Evolutionary conservation across 139 green algal species (phyloP).

Genomic region (Volvox reticuliferus): DNA sequence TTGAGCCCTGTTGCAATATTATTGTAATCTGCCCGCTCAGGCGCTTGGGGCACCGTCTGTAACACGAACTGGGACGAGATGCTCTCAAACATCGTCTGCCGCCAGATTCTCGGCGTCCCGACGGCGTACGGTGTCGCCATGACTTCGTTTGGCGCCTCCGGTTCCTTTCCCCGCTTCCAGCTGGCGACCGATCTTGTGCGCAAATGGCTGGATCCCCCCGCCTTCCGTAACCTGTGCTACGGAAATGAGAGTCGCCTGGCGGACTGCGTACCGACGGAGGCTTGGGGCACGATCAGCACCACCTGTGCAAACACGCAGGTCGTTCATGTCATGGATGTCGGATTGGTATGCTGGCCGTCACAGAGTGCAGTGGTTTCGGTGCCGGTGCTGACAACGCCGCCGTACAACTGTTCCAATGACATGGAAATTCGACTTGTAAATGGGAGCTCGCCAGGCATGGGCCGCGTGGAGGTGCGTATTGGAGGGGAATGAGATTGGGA

Average conservation of each 20-base stretch:
- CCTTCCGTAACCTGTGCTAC: background rate
- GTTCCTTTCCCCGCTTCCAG: background rate
- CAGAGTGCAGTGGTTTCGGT: background rate
- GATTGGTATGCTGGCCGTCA: background rate
- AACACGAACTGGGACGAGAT: background rate
- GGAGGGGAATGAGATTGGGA: too few species aligned
- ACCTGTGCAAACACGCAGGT: background rate
- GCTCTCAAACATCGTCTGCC: background rate
- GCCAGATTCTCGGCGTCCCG: background rate
- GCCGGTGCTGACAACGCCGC: background rate
- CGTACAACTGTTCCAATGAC: background rate
- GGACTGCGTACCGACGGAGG: conserved; percentile 13
- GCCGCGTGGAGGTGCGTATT: conserved; percentile 31
- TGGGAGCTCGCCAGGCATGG: background rate
- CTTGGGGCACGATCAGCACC: background rate
- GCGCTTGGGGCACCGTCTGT: conserved; percentile 4
- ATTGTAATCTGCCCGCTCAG: background rate
- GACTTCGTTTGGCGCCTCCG: background rate
- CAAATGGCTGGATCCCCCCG: background rate
- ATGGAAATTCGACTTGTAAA: conserved; percentile 6
- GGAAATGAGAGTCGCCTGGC: conserved; percentile 17
- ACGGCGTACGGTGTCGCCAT: background rate
- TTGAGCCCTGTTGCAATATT: too few species aligned
- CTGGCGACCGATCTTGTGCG: too few species aligned
- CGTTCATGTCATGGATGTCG: background rate